Conservation (phyloP, 306 rosid genomes). For the Cyamopsis tetragonoloba region DNA sequence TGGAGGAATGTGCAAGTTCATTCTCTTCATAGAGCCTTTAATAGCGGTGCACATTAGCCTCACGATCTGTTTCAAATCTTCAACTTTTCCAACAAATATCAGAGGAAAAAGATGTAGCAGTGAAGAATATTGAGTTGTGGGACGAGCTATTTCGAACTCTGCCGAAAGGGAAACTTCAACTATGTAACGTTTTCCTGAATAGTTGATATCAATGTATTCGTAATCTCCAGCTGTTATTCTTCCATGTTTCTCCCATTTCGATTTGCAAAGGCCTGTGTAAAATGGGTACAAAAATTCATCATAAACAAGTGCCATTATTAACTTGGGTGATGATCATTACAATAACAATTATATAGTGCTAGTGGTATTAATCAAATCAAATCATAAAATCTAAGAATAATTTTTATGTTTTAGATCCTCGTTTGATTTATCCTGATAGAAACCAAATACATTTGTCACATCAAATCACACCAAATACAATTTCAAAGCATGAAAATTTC, state of each 20-base stretch:
- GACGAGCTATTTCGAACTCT: constrained; percentile 76
- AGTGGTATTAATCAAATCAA: too few relatives aligned
- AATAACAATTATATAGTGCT: neutral
- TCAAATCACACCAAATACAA: too few relatives aligned
- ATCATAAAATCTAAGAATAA: too few relatives aligned
- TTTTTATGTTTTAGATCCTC: too few relatives aligned
- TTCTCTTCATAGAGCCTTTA: constrained; percentile 56
- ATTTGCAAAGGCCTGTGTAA: constrained; percentile 77
- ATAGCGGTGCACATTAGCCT: constrained; percentile 61
- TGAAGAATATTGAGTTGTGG: constrained; percentile 50
- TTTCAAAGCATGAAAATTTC: too few relatives aligned
- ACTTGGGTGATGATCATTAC: neutral
- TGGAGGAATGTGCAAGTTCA: constrained; percentile 56
- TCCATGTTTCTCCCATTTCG: constrained; percentile 58
- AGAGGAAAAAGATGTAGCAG: constrained; percentile 50
- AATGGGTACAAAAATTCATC: neutral
- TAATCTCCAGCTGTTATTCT: constrained; percentile 59
- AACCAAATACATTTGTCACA: too few relatives aligned
- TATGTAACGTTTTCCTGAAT: constrained; percentile 52
- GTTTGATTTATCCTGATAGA: too few relatives aligned
- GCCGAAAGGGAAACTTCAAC: constrained; percentile 46
- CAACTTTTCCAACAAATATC: constrained; percentile 56
- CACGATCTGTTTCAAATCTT: constrained; percentile 51
- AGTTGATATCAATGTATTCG: constrained; percentile 63
- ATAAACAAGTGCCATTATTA: neutral